phyloP scores from a whole-genome alignment of 805 yeast species.

The Grigorovia yakushimaensis region DNA sequence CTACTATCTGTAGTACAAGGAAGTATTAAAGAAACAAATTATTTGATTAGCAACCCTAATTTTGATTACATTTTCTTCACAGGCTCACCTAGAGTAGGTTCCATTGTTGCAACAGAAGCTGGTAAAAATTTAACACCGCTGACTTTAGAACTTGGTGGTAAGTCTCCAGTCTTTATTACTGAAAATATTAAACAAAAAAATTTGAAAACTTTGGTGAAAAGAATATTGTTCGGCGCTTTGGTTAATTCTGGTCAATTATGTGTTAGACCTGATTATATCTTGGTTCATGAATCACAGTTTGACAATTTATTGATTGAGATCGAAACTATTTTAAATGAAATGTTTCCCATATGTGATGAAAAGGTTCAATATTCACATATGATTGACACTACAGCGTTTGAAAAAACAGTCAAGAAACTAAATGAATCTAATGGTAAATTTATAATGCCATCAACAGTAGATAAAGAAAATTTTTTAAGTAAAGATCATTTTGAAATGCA shows the following conservation, averaged over 20 bases:
- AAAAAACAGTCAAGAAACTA: constrained; percentile 37
- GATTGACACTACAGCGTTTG: constrained; percentile 44
- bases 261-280: constrained; percentile 75
- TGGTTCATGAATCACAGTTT: constrained; percentile 53
- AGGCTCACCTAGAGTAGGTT: constrained; percentile 71
- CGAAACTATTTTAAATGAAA: constrained; percentile 33
- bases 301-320: constrained; percentile 37
- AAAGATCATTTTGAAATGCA: neutral
- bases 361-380: constrained; percentile 49
- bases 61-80: constrained; percentile 83
- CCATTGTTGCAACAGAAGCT: constrained; percentile 66
- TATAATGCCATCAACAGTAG: constrained; percentile 17
- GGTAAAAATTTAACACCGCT: constrained; percentile 78
- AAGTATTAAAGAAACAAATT: constrained; percentile 52
- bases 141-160: constrained; percentile 83
- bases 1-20: constrained; percentile 63
- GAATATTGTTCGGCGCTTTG: constrained; percentile 72
- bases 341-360: constrained; percentile 35
- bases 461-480: neutral
- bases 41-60: constrained; percentile 43
- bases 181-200: constrained; percentile 37
- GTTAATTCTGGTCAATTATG: constrained; percentile 86
- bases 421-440: constrained; percentile 39
- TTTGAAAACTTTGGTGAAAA: constrained; percentile 35
- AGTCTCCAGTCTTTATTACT: constrained; percentile 73